Evolutionary conservation across 202 grass and related monocot genomes (phyloP).

Genomic region (Sporobolus alterniflorus): DNA sequence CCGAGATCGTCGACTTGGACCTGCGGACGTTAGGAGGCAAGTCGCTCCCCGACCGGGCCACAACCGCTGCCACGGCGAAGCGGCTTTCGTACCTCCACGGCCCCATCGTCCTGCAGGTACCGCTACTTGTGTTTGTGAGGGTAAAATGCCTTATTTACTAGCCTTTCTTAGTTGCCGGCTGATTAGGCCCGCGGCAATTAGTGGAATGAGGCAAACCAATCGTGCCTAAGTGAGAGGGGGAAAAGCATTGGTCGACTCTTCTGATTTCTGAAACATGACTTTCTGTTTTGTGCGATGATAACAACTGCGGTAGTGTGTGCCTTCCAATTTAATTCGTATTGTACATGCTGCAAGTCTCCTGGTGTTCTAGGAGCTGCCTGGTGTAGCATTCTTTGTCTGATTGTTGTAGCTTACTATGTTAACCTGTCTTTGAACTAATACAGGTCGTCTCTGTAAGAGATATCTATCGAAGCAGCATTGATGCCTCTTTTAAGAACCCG

Average conservation of each 20-base stretch:
- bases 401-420: background rate
- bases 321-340: background rate
- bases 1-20: slow-evolving; percentile 73
- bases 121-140: background rate
- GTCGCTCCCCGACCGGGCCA: slow-evolving; percentile 54
- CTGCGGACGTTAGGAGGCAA: slow-evolving; percentile 63
- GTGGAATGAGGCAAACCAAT: background rate
- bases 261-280: background rate
- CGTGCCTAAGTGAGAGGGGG: background rate
- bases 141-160: background rate
- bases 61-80: slow-evolving; percentile 32
- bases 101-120: slow-evolving; percentile 72
- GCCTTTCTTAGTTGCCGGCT: background rate
- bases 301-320: background rate
- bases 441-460: slow-evolving; percentile 82
- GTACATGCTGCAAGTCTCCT: slow-evolving; percentile 18
- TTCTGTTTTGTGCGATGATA: background rate
- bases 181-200: background rate
- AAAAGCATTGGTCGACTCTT: too few relatives aligned
- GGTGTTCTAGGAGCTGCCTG: background rate
- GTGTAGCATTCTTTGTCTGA: background rate
- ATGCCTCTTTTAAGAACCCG: slow-evolving; percentile 74
- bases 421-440: background rate
- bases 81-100: slow-evolving; percentile 67
- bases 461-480: slow-evolving; percentile 78